Evolutionary conservation across 768 basidiomycete species (phyloP).

Genomic region (Cystoderma amianthinum): DNA sequence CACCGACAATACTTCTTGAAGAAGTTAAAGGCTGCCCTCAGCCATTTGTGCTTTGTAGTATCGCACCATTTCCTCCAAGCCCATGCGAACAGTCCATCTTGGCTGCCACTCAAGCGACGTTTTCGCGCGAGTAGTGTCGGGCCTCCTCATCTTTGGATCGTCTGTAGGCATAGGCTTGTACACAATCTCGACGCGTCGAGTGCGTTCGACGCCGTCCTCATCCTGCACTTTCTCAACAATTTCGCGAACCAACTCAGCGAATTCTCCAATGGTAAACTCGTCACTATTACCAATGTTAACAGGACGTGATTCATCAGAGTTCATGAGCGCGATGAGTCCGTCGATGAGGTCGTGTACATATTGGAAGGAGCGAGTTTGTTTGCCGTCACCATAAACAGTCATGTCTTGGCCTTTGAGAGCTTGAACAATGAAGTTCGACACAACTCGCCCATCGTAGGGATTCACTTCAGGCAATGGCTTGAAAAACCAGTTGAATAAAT

Average conservation of each 20-base stretch:
- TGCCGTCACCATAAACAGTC: conserved; percentile 94
- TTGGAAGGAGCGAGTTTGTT: conserved; percentile 93
- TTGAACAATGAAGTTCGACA: conserved; percentile 98
- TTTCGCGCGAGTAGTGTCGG: conserved; percentile 90
- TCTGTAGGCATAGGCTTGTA: conserved; percentile 83
- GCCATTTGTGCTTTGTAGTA: conserved; percentile 90
- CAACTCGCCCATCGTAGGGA: conserved; percentile 93
- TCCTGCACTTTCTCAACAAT: conserved; percentile 90
- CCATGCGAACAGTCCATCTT: conserved; percentile 88
- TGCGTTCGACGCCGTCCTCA: conserved; percentile 58
- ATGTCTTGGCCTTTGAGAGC: conserved; percentile 95
- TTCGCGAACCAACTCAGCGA: conserved; percentile 87
- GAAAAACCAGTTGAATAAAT: conserved; percentile 10
- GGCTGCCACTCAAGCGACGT: conserved; percentile 85
- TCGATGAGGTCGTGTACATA: conserved; percentile 98
- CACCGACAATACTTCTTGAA: background rate
- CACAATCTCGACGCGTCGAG: conserved; percentile 56
- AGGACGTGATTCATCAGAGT: conserved; percentile 86
- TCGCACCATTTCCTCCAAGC: conserved; percentile 89
- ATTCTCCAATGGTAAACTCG: conserved; percentile 94
- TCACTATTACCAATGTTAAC: conserved; percentile 96
- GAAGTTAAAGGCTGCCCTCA: conserved; percentile 64
- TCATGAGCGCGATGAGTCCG: conserved; percentile 92
- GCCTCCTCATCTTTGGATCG: conserved; percentile 91
- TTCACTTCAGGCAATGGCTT: conserved; percentile 57